Evolutionary conservation across 2,329 filamentous ascomycete genomes (phyloP).

Genomic region (Shiraia bambusicola): DNA sequence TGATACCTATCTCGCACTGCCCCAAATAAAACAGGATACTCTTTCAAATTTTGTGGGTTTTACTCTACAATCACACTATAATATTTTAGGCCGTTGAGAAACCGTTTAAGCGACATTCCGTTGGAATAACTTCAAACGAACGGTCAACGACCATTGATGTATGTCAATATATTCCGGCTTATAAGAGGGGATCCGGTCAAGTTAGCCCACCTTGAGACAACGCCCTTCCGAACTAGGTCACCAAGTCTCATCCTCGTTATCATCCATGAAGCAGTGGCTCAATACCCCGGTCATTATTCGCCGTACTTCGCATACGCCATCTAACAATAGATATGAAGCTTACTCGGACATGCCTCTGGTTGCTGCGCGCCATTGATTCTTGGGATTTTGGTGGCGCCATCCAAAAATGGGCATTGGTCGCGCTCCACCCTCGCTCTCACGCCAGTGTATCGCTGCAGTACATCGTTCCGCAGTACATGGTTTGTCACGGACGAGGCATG

Average conservation of each 20-base stretch:
- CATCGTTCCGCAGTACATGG: slow-evolving; percentile 43
- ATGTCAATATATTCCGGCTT: slow-evolving; percentile 37
- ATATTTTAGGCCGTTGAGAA: slow-evolving; percentile 25
- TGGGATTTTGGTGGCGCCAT: slow-evolving; percentile 38
- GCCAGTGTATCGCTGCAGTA: slow-evolving; percentile 46
- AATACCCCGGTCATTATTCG: slow-evolving; percentile 36
- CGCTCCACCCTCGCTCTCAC: slow-evolving; percentile 42
- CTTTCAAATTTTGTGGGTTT: slow-evolving; percentile 14
- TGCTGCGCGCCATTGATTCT: slow-evolving; percentile 40
- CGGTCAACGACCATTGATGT: slow-evolving; percentile 32
- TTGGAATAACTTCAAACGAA: slow-evolving; percentile 40
- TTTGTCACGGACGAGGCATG: slow-evolving; percentile 43
- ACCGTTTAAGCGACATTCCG: slow-evolving; percentile 23
- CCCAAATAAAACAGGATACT: no score
- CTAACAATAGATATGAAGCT: slow-evolving; percentile 44
- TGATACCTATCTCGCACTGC: background rate
- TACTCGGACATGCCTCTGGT: slow-evolving; percentile 38
- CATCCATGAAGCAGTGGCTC: slow-evolving; percentile 39
- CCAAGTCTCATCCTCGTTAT: slow-evolving; percentile 46
- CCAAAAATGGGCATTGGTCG: slow-evolving; percentile 37
- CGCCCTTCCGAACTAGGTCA: slow-evolving; percentile 31
- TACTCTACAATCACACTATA: slow-evolving; percentile 19
- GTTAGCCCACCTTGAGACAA: slow-evolving; percentile 42
- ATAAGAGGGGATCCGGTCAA: slow-evolving; percentile 42
- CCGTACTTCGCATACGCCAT: slow-evolving; percentile 35